A percentile compares a stretch with the other conserved stretches of the same genome.
Evolutionary conservation across 208 protist genomes (phyloP).

Genomic region (Leishmania braziliensis): DNA sequence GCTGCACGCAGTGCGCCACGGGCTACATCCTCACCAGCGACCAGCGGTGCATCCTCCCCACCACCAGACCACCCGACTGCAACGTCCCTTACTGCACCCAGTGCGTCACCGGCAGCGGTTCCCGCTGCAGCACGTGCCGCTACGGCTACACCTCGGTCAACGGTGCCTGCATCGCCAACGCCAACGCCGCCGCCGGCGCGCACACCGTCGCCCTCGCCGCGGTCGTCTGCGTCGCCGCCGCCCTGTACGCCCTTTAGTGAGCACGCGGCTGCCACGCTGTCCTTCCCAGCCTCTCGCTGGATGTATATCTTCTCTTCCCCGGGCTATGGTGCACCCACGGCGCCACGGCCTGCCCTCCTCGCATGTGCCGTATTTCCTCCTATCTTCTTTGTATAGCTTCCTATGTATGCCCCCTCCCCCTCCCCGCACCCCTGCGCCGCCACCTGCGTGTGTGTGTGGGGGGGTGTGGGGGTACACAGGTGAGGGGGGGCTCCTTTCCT

Average conservation of each 20-base stretch:
- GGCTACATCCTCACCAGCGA: background rate
- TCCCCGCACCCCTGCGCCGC: too few species aligned
- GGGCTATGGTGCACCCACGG: too few species aligned
- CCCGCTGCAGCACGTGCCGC: background rate
- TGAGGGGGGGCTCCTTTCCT: too few species aligned
- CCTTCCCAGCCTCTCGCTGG: too few species aligned
- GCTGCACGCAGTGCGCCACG: background rate
- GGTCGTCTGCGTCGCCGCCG: background rate
- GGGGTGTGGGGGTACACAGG: background rate
- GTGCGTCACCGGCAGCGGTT: background rate
- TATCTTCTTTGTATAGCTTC: too few species aligned
- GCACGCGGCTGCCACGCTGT: background rate
- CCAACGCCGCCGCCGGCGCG: slow-evolving; percentile 1
- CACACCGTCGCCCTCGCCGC: background rate
- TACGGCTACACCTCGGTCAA: background rate
- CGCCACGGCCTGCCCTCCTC: too few species aligned
- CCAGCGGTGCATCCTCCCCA: background rate
- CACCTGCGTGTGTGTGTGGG: background rate
- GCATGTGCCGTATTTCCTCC: too few species aligned
- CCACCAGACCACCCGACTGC: background rate
- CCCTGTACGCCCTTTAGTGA: slow-evolving; percentile 5
- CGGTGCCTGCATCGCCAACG: background rate
- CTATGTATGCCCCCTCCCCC: too few species aligned
- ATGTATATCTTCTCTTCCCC: too few species aligned
- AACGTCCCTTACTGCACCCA: background rate